Percentiles rank a stretch among this genome's conserved stretches.
Evolutionary conservation across 345 rosid species (phyloP).

Genomic region (Aethionema arabicum): DNA sequence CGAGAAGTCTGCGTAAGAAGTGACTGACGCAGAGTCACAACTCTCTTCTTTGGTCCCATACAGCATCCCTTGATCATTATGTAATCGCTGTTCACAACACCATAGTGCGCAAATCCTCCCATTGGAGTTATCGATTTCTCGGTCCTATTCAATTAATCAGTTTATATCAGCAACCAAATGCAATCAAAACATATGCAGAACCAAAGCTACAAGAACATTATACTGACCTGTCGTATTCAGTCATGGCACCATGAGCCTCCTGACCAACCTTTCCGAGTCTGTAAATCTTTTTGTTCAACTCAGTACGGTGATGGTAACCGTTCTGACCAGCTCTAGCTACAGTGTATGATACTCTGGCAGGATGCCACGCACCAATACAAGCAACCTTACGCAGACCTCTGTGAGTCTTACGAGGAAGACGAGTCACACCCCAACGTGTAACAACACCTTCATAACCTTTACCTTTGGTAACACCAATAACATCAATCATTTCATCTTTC

Average conservation of each 20-base stretch:
- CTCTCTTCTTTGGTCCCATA: constrained; percentile 89
- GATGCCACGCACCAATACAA: constrained; percentile 97
- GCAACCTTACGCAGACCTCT: constrained; percentile 93
- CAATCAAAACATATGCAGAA: background rate
- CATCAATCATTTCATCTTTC: constrained; percentile 86
- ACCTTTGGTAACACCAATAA: constrained; percentile 87
- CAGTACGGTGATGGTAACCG: constrained; percentile 94
- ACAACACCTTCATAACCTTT: constrained; percentile 92
- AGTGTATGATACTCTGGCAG: constrained; percentile 89
- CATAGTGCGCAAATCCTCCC: constrained; percentile 93
- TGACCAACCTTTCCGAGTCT: constrained; percentile 65
- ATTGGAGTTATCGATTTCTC: constrained; percentile 84
- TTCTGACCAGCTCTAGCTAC: constrained; percentile 97
- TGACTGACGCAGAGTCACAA: constrained; percentile 71
- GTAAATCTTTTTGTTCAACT: constrained; percentile 85
- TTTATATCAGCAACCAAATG: background rate
- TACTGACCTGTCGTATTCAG: constrained; percentile 75
- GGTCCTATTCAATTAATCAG: constrained; percentile 46
- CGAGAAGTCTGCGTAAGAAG: constrained; percentile 77
- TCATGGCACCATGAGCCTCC: constrained; percentile 63
- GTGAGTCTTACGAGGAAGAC: constrained; percentile 89
- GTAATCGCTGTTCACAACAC: constrained; percentile 74
- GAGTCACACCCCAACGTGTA: constrained; percentile 92
- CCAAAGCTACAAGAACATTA: background rate
- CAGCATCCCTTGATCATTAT: constrained; percentile 86